phyloP scores from a whole-genome alignment of 129 eudicot genomes.

The Mikania micrantha region DNA sequence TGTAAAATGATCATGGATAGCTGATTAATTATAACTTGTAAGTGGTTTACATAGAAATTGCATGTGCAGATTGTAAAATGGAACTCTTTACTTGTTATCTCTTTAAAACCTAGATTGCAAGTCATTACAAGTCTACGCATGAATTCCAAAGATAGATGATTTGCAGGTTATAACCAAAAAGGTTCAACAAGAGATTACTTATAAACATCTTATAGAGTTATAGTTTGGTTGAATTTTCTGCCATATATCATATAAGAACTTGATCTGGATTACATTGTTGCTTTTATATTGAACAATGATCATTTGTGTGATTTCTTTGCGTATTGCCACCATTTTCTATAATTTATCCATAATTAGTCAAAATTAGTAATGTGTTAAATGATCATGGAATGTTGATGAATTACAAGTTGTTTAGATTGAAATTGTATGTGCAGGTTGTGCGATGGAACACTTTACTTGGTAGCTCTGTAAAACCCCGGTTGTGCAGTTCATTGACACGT shows the following conservation, averaged over 20 bases:
- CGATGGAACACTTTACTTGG: constrained; percentile 32
- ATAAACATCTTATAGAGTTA: no score
- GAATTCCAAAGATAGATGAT: no score
- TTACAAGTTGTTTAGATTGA: not conserved
- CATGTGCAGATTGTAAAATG: no score
- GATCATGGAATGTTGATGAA: constrained; percentile 6
- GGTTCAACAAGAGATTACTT: no score
- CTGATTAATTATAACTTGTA: no score
- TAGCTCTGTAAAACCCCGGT: constrained; percentile 21
- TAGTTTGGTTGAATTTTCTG: not conserved
- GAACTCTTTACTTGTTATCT: no score
- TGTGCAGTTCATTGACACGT: constrained; percentile 26
- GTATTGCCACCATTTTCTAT: not conserved
- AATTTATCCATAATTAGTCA: not conserved
- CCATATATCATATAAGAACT: not conserved
- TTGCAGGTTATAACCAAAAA: no score
- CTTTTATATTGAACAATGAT: not conserved
- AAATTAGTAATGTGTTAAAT: not conserved
- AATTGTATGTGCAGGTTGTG: constrained; percentile 34
- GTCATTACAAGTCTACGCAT: no score
- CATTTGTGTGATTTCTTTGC: not conserved
- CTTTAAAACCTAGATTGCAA: no score
- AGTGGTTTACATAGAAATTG: no score
- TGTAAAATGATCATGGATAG: not conserved
- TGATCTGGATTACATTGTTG: constrained; percentile 20